Evolutionary conservation across 805 yeast species (phyloP).

Genomic region (Yamadazyma paraphyllophila): DNA sequence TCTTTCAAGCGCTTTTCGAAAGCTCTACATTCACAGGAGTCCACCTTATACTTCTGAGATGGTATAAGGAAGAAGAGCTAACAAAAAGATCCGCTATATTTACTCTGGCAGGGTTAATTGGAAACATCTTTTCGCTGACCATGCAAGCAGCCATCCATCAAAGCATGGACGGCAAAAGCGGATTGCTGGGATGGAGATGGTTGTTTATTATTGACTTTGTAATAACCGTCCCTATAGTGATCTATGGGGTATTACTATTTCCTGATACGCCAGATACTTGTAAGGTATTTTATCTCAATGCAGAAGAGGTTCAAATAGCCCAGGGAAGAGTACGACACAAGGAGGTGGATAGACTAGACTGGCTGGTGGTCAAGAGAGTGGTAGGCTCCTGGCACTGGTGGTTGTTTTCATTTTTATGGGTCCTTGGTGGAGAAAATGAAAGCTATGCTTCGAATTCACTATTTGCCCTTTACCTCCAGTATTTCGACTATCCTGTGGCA

Average conservation of each 20-base stretch:
- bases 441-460: conserved; percentile 32
- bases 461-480: conserved; percentile 32
- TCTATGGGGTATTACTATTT: conserved; percentile 55
- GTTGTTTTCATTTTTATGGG: conserved; percentile 34
- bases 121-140: conserved; percentile 54
- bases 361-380: conserved; percentile 42
- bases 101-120: conserved; percentile 53
- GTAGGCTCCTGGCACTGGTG: conserved; percentile 38
- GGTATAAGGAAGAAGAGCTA: conserved; percentile 50
- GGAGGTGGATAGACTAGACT: conserved; percentile 24
- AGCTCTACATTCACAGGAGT: conserved; percentile 55
- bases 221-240: conserved; percentile 54
- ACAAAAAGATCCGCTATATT: conserved; percentile 53
- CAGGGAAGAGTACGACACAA: conserved; percentile 36
- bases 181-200: conserved; percentile 67
- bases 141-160: conserved; percentile 55
- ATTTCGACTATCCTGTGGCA: conserved; percentile 26
- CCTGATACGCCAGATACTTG: conserved; percentile 57
- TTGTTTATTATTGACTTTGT: conserved; percentile 62
- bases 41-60: conserved; percentile 52
- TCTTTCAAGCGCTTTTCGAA: conserved; percentile 62
- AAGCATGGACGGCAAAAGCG: conserved; percentile 45
- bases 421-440: conserved; percentile 38
- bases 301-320: conserved; percentile 26
- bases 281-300: conserved; percentile 24